Evolutionary conservation across 179 eudicot species (phyloP).

Genomic region (Drosera spatulata): DNA sequence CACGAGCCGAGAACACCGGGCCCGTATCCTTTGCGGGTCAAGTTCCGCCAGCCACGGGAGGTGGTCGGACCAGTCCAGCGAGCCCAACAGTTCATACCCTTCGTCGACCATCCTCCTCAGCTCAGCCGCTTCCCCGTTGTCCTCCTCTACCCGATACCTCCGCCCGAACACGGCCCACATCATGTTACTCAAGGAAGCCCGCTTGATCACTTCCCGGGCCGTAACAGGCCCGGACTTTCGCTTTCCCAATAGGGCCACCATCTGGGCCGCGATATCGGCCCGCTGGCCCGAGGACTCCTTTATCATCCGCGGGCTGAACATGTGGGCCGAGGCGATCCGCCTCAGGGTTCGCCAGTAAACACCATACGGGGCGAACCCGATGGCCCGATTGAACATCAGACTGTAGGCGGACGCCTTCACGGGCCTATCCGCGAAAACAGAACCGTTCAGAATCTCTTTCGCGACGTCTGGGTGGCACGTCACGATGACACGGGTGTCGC

Average conservation of each 20-base stretch:
- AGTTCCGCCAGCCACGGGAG: slow-evolving; percentile 55
- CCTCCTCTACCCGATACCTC: slow-evolving; percentile 9
- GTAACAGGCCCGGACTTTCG: slow-evolving; percentile 10
- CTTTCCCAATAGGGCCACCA: slow-evolving; percentile 23
- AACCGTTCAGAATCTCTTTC: slow-evolving; percentile 51
- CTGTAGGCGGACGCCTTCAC: slow-evolving; percentile 75
- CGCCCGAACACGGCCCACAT: slow-evolving; percentile 80
- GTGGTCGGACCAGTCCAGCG: slow-evolving; percentile 72
- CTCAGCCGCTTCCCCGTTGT: slow-evolving; percentile 14
- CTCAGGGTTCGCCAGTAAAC: slow-evolving; percentile 75
- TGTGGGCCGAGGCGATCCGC: slow-evolving; percentile 56
- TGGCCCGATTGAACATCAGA: slow-evolving; percentile 75
- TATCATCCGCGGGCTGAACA: slow-evolving; percentile 75
- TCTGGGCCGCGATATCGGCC: slow-evolving; percentile 26
- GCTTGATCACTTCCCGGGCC: slow-evolving; percentile 43
- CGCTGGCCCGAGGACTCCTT: slow-evolving; percentile 40
- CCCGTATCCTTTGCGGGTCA: slow-evolving; percentile 60
- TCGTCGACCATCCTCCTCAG: slow-evolving; percentile 55
- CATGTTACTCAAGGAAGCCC: slow-evolving; percentile 75
- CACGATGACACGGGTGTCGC: slow-evolving; percentile 62
- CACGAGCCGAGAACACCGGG: slow-evolving; percentile 57
- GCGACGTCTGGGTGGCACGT: slow-evolving; percentile 70
- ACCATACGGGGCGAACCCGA: slow-evolving; percentile 92
- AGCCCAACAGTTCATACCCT: slow-evolving; percentile 80
- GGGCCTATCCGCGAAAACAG: slow-evolving; percentile 67